Evolutionary conservation across 2,329 filamentous ascomycete species (phyloP), one percentile per base, ranked within the genome.

Genomic region (Aspergillus amoenus): DNA sequence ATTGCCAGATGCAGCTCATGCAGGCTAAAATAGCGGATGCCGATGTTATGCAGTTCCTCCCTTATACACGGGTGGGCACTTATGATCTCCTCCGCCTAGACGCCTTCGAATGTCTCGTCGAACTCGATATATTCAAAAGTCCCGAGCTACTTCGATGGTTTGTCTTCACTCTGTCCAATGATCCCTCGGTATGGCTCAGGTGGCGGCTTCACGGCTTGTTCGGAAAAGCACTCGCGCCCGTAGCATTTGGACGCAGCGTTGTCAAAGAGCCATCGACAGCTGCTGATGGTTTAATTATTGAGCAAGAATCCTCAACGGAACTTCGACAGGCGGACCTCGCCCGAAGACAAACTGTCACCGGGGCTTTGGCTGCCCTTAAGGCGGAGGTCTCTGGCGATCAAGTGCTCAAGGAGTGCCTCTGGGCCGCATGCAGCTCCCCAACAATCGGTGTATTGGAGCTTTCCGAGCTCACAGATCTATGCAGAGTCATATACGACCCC

Each of bases 61-160:
- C 84, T 51, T 88, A 88, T 63, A 84, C 84, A 1, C 76, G 82
- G 51, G 73, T 79, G 18, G 83, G 82, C 22, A 87, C 85, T 18
- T 84, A 83, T 53, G 82, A 86, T 48, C 78, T 83, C 56, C 81
- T 88, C 24, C 82, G 85, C 5, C 61, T 86, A 17, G 78, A 82
- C 54, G 85, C 85, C 3, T 87, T 86, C 69, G 74, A 79, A 22
- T 84, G 81, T 58, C 73, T 88, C 1, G 75, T 84, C 30, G 80
- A 84, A 17, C 74, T 85, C 9, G 82, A 82, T 49, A 73, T 84
- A 53, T 78, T 83, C 39, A 77, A 77, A 39, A 76, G 77, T 45
- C 75, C 81, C 11, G 75, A 78, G 9, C 74, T 87, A 17, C 68
- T 87, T 53, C 78, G 75, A 39, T 86, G 84, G 73, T 74, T 87